phyloP scores from a whole-genome alignment of 306 rosid genomes.

The Vicia sativa region DNA sequence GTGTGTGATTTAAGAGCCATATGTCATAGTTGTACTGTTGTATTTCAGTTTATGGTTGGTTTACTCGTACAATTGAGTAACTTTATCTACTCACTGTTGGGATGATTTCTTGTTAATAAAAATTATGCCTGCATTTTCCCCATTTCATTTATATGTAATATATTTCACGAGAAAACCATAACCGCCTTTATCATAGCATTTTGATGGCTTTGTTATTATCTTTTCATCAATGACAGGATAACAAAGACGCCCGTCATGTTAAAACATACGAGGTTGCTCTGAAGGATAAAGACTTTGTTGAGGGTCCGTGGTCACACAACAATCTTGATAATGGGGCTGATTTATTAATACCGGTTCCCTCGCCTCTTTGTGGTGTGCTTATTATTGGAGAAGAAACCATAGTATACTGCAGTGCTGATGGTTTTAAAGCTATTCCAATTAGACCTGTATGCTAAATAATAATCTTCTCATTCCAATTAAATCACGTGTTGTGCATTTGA shows the following conservation, averaged over 20 bases:
- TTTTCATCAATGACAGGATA: conserved; percentile 69
- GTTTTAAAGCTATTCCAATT: conserved; percentile 92
- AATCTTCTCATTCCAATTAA: conserved; percentile 24
- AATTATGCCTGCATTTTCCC: conserved; percentile 1
- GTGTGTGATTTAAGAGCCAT: conserved; percentile 12
- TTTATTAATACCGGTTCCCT: conserved; percentile 92
- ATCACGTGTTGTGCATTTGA: conserved; percentile 3
- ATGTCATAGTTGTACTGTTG: conserved; percentile 23
- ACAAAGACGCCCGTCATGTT: conserved; percentile 96
- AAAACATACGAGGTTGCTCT: conserved; percentile 96
- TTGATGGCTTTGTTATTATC: conserved; percentile 27
- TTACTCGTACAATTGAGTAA: not conserved
- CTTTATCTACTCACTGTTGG: not conserved
- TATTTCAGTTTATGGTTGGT: conserved; percentile 13
- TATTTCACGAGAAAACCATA: not conserved
- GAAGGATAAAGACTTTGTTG: conserved; percentile 95
- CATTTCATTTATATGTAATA: conserved; percentile 13
- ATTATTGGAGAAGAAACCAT: conserved; percentile 98
- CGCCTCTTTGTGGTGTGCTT: conserved; percentile 95
- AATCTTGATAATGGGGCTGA: conserved; percentile 98
- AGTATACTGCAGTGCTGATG: conserved; percentile 94
- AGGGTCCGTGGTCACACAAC: conserved; percentile 97
- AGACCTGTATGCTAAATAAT: conserved; percentile 65
- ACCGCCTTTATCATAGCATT: conserved; percentile 9
- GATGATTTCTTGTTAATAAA: conserved; percentile 3